A percentile compares a stretch with the other conserved stretches of the same genome.
Evolutionary conservation across 371 early-diverging fungal species (phyloP).

Genomic region (Nosema muscidifuracis): DNA sequence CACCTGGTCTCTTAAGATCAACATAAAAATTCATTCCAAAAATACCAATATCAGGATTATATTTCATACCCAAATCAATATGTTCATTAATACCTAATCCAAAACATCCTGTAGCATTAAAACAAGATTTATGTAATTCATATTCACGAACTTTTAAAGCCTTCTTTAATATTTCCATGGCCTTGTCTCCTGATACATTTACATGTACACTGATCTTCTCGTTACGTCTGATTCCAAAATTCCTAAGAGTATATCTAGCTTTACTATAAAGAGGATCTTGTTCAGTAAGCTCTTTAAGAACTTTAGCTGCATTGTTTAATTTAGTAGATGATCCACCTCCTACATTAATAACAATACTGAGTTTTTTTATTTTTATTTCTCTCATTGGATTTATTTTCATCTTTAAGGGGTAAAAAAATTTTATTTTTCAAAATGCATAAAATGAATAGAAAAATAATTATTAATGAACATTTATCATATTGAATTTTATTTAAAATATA

Average conservation of each 20-base stretch:
- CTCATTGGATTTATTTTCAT: slow-evolving; percentile 76
- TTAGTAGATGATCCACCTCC: slow-evolving; percentile 97
- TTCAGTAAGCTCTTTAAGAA: slow-evolving; percentile 97
- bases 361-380: slow-evolving; percentile 92
- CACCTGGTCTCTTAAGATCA: slow-evolving; percentile 92
- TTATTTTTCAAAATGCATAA: too few relatives aligned
- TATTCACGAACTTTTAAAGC: slow-evolving; percentile 99
- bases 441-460: too few relatives aligned
- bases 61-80: slow-evolving; percentile 99
- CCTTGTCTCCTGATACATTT: slow-evolving; percentile 90
- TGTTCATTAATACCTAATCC: slow-evolving; percentile 99
- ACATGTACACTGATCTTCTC: slow-evolving; percentile 98
- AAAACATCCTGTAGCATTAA: slow-evolving; percentile 94
- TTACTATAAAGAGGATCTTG: slow-evolving; percentile 97
- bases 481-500: too few relatives aligned
- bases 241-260: slow-evolving; percentile 97
- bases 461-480: too few relatives aligned
- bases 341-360: slow-evolving; percentile 92
- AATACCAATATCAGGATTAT: slow-evolving; percentile 90
- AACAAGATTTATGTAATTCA: slow-evolving; percentile 86
- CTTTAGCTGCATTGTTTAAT: slow-evolving; percentile 98
- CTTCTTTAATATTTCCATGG: slow-evolving; percentile 90
- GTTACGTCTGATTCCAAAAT: slow-evolving; percentile 99
- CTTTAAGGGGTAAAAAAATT: background rate
- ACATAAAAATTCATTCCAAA: slow-evolving; percentile 87